phyloP scores from a whole-genome alignment of 2,329 filamentous ascomycete genomes.

The Raffaelea ambrosiae region DNA sequence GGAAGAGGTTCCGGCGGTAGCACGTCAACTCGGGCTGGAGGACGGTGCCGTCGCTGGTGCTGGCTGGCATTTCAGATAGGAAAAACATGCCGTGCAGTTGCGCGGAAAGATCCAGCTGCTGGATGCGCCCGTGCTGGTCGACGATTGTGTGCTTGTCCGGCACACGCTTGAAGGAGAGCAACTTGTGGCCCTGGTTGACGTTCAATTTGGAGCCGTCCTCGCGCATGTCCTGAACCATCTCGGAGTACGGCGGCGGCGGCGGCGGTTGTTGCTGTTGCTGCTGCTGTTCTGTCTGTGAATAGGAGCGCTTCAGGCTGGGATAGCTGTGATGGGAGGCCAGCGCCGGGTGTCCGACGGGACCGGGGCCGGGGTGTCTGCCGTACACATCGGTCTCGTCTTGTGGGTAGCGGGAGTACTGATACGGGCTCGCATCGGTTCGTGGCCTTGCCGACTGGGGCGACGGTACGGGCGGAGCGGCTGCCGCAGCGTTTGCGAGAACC shows the following conservation, averaged over 20 bases:
- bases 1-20: slow-evolving; percentile 91
- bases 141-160: slow-evolving; percentile 54
- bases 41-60: slow-evolving; percentile 44
- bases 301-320: slow-evolving; percentile 48
- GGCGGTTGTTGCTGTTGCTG: slow-evolving; percentile 5
- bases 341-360: slow-evolving; percentile 23
- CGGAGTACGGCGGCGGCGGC: slow-evolving; percentile 39
- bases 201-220: slow-evolving; percentile 50
- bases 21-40: slow-evolving; percentile 81
- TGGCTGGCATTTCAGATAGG: slow-evolving; percentile 68
- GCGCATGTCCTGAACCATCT: slow-evolving; percentile 52
- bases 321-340: slow-evolving; percentile 43
- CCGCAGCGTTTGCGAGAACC: slow-evolving; percentile 28
- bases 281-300: slow-evolving; percentile 42
- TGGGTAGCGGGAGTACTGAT: slow-evolving; percentile 45
- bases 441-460: slow-evolving; percentile 39
- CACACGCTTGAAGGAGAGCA: slow-evolving; percentile 47
- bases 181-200: slow-evolving; percentile 52
- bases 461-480: slow-evolving; percentile 23
- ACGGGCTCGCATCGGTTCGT: slow-evolving; percentile 37
- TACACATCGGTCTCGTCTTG: slow-evolving; percentile 47
- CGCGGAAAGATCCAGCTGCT: slow-evolving; percentile 56
- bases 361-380: slow-evolving; percentile 27
- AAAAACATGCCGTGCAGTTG: slow-evolving; percentile 89
- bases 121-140: slow-evolving; percentile 50